A percentile compares a stretch with the other conserved stretches of the same genome.
Evolutionary conservation across 2,329 filamentous ascomycete species (phyloP).

Genomic region (Aspergillus tanneri): DNA sequence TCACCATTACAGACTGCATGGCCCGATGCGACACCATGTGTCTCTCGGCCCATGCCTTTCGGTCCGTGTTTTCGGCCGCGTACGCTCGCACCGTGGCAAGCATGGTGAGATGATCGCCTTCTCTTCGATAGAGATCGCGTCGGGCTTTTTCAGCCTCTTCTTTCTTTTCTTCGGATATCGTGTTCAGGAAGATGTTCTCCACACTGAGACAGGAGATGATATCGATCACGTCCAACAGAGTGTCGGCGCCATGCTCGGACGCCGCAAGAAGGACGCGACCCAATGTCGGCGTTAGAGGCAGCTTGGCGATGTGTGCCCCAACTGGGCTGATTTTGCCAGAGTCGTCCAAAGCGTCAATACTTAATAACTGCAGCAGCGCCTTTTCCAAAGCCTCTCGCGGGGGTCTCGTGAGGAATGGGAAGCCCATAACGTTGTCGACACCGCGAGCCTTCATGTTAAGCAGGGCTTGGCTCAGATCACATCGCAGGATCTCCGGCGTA

Average conservation of each 20-base stretch:
- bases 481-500: slow-evolving; percentile 84
- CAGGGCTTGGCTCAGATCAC: slow-evolving; percentile 80
- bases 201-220: slow-evolving; percentile 69
- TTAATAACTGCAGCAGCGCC: slow-evolving; percentile 75
- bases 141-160: slow-evolving; percentile 58
- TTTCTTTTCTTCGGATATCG: slow-evolving; percentile 59
- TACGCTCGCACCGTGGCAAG: slow-evolving; percentile 61
- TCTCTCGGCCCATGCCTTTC: slow-evolving; percentile 59
- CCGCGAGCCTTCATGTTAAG: slow-evolving; percentile 92
- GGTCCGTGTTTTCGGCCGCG: slow-evolving; percentile 56
- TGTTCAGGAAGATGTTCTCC: slow-evolving; percentile 62
- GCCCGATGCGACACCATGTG: slow-evolving; percentile 62
- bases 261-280: slow-evolving; percentile 82
- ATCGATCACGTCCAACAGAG: slow-evolving; percentile 80
- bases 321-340: slow-evolving; percentile 70
- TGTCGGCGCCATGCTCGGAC: slow-evolving; percentile 66
- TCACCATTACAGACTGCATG: slow-evolving; percentile 63
- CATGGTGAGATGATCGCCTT: slow-evolving; percentile 65
- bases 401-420: slow-evolving; percentile 82
- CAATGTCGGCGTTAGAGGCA: slow-evolving; percentile 79
- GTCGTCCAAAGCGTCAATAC: slow-evolving; percentile 72
- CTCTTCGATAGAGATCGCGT: slow-evolving; percentile 56
- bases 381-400: slow-evolving; percentile 75
- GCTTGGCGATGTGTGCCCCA: slow-evolving; percentile 74
- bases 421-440: slow-evolving; percentile 74